Conservation (phyloP, 2,329 filamentous ascomycete species). For the Pseudocercospora pini-densiflorae region DNA sequence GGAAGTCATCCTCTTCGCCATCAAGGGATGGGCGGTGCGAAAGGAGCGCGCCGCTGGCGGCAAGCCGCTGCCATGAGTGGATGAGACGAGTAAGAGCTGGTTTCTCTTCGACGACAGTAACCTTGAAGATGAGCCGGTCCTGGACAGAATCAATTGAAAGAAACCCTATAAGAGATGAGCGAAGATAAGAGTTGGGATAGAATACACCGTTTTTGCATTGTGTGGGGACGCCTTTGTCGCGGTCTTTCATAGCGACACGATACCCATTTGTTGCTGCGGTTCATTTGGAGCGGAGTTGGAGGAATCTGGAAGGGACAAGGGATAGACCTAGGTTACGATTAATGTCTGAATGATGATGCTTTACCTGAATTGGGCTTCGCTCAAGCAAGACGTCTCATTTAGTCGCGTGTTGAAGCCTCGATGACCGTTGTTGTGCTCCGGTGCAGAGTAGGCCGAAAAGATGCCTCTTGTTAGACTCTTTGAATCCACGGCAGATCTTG, state of each 20-base stretch:
- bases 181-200: background rate
- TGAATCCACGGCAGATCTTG: background rate
- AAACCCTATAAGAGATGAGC: background rate
- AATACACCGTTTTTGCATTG: slow-evolving; percentile 3
- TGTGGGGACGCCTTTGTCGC: slow-evolving; percentile 1
- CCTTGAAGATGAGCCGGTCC: background rate
- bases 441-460: background rate
- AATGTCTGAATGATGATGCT: slow-evolving; percentile 11
- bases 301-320: background rate
- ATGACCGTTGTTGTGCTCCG: too few relatives aligned
- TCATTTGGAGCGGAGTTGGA: background rate
- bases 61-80: slow-evolving; percentile 13
- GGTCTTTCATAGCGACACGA: slow-evolving; percentile 14
- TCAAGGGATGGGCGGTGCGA: slow-evolving; percentile 81
- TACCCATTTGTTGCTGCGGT: slow-evolving; percentile 12
- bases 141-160: background rate
- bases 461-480: background rate
- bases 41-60: slow-evolving; percentile 38
- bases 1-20: slow-evolving; percentile 74
- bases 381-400: background rate
- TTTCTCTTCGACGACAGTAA: slow-evolving; percentile 7
- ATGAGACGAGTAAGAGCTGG: slow-evolving; percentile 14
- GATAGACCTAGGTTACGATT: slow-evolving; percentile 7
- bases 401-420: too few relatives aligned
- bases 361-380: background rate